These are phyloP conservation scores for Phoma sp. DNA, from an alignment of 2,329 filamentous ascomycete genomes.

Conservation along the genomic window DNA sequence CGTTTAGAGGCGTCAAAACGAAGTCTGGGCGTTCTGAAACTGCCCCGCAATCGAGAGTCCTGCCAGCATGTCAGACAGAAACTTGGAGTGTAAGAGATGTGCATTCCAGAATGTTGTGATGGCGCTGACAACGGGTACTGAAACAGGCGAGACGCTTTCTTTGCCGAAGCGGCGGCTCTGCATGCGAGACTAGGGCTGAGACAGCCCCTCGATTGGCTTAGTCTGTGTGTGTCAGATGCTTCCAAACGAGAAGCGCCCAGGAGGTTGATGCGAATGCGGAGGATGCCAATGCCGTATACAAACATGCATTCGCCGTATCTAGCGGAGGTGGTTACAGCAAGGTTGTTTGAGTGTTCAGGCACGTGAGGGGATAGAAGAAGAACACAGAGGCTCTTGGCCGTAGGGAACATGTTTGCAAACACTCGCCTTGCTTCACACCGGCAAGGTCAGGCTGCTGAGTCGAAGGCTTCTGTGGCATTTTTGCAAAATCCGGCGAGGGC, in stretches of 20 bases:
- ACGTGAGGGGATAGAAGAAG: too few species aligned
- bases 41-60: background rate
- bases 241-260: background rate
- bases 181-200: background rate
- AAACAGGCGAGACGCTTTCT: slow-evolving; percentile 16
- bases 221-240: background rate
- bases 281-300: too few species aligned
- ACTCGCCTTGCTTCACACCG: too few species aligned
- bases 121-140: slow-evolving; percentile 9
- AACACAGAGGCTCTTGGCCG: too few species aligned
- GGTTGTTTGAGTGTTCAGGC: too few species aligned
- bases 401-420: too few species aligned
- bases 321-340: too few species aligned
- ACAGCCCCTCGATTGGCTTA: background rate
- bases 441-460: too few species aligned
- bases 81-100: background rate
- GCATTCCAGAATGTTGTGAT: background rate
- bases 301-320: too few species aligned
- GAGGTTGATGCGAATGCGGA: too few species aligned
- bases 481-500: too few species aligned
- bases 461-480: too few species aligned
- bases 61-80: background rate
- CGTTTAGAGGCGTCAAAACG: background rate
- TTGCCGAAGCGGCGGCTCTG: background rate
- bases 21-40: slow-evolving; percentile 1